Conservation (phyloP, 371 early-diverging fungal species). For the Mucor circinelloides region DNA sequence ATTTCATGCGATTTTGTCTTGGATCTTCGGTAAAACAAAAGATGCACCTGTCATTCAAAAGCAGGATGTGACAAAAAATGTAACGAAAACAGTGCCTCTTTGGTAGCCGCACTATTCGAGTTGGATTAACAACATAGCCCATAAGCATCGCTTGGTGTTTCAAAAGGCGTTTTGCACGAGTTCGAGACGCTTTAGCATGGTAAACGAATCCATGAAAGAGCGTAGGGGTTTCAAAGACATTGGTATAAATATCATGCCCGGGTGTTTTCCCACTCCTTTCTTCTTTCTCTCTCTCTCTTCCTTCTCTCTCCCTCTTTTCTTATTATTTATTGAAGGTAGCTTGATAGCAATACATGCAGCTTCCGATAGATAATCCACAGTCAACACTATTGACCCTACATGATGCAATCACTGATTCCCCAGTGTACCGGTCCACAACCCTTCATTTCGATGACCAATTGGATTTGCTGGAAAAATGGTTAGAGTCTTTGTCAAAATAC, state of each 20-base stretch:
- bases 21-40: not conserved
- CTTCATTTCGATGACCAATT: conserved; percentile 71
- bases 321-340: not conserved
- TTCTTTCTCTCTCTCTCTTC: not conserved
- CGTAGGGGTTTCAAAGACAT: not conserved
- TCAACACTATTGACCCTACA: conserved; percentile 54
- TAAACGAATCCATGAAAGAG: not conserved
- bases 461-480: conserved; percentile 68
- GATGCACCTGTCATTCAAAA: not conserved
- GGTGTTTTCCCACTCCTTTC: not conserved
- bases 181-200: not conserved
- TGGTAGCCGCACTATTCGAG: not conserved
- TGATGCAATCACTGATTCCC: conserved; percentile 72
- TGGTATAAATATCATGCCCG: conserved; percentile 4
- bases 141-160: not conserved
- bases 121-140: not conserved
- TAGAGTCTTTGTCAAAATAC: conserved; percentile 50
- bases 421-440: conserved; percentile 65
- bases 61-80: not conserved
- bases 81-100: not conserved
- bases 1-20: not conserved
- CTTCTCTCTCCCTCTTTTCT: not conserved
- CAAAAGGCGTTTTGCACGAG: not conserved
- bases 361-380: conserved; percentile 11
- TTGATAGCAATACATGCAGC: conserved; percentile 4